phyloP scores from a whole-genome alignment of 495 filamentous ascomycete genomes.

The Paragyromitra xinjiangensis region DNA sequence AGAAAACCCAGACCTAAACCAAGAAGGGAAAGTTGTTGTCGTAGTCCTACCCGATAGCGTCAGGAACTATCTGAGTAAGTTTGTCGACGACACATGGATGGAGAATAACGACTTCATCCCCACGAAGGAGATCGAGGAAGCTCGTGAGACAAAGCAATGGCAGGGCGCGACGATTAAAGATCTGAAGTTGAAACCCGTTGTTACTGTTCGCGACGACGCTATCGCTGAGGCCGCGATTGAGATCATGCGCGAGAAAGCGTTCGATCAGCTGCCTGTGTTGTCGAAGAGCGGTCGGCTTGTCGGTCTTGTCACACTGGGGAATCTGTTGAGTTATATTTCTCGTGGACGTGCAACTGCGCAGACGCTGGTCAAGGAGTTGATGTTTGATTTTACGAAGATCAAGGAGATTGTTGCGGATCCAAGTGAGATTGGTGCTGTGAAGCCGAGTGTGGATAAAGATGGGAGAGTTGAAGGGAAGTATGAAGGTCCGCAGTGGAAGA shows the following conservation, averaged over 20 bases:
- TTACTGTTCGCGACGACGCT: slow-evolving; percentile 74
- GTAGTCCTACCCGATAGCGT: slow-evolving; percentile 95
- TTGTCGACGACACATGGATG: slow-evolving; percentile 98
- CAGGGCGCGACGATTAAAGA: slow-evolving; percentile 77
- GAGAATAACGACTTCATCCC: slow-evolving; percentile 88
- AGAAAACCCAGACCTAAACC: slow-evolving; percentile 64
- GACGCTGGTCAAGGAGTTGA: slow-evolving; percentile 82
- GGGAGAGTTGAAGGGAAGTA: slow-evolving; percentile 47
- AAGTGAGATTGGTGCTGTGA: slow-evolving; percentile 65
- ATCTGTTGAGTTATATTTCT: slow-evolving; percentile 88
- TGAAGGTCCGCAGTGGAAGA: slow-evolving; percentile 60
- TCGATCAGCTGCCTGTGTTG: slow-evolving; percentile 94
- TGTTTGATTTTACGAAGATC: slow-evolving; percentile 92
- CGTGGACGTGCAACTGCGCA: slow-evolving; percentile 76
- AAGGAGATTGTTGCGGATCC: slow-evolving; percentile 89
- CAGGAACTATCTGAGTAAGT: slow-evolving; percentile 97
- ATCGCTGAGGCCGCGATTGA: slow-evolving; percentile 87
- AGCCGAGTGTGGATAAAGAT: slow-evolving; percentile 47
- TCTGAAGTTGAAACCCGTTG: slow-evolving; percentile 89
- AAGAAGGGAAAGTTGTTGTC: slow-evolving; percentile 69
- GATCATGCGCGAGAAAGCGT: slow-evolving; percentile 95
- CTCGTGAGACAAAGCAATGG: slow-evolving; percentile 56
- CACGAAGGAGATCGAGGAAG: slow-evolving; percentile 57
- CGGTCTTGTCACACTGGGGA: slow-evolving; percentile 91
- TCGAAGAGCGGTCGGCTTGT: slow-evolving; percentile 75